phyloP scores from a whole-genome alignment of 108 stramenopile species.

The Aurantiochytrium sp. region DNA sequence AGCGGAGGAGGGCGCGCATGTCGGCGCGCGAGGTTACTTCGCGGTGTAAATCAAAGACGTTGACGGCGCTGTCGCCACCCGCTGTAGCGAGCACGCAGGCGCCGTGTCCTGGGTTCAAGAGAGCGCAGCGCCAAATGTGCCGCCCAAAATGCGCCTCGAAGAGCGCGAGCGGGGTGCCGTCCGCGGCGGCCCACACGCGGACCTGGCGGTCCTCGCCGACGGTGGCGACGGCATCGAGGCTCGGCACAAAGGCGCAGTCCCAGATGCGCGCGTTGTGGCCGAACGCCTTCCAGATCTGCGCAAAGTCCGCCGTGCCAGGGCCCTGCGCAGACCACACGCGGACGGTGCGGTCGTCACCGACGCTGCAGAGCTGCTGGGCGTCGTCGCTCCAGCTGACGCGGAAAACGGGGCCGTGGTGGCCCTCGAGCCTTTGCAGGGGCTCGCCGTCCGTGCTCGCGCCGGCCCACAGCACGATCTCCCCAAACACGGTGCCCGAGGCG shows the following conservation, averaged over 20 bases:
- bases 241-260: neutral
- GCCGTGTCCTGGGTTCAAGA: neutral
- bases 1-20: neutral
- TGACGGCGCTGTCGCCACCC: neutral
- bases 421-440: neutral
- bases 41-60: neutral
- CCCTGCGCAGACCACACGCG: neutral
- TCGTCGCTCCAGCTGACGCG: constrained; percentile 1
- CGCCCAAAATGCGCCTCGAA: constrained; percentile 7
- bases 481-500: neutral
- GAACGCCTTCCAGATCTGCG: neutral
- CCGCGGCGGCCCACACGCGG: neutral
- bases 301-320: neutral
- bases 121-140: constrained; percentile 10
- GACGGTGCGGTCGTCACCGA: constrained; percentile 26
- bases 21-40: neutral
- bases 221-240: neutral
- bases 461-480: neutral
- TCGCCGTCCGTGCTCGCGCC: neutral
- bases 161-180: neutral
- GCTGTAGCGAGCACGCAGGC: neutral
- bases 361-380: neutral
- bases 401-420: neutral
- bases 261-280: constrained; percentile 19
- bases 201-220: constrained; percentile 8